These are phyloP conservation scores for Cucumis sativus DNA, from an alignment of 306 rosid species.

Conservation along the genomic window DNA sequence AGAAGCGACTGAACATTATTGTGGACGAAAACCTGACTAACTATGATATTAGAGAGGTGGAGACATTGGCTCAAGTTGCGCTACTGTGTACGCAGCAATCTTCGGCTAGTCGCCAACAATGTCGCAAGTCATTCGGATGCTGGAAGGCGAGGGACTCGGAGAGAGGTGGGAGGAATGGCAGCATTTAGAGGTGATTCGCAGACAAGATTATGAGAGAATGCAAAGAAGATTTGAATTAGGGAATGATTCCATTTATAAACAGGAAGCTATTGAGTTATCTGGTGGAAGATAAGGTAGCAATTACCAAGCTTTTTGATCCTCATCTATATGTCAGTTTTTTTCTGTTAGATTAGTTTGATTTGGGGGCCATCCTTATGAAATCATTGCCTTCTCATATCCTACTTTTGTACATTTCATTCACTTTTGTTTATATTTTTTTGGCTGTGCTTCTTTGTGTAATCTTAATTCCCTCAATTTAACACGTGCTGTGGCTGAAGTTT, in stretches of 20 bases:
- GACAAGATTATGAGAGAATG: constrained; percentile 78
- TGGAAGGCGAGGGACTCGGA: constrained; percentile 98
- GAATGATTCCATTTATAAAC: constrained; percentile 77
- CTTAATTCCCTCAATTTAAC: not conserved
- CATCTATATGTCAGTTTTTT: not conserved
- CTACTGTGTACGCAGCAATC: constrained; percentile 88
- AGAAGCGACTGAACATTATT: constrained; percentile 57
- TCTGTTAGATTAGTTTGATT: not conserved
- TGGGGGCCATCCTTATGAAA: not conserved
- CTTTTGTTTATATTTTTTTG: not conserved
- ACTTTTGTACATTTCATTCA: not conserved
- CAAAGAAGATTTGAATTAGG: constrained; percentile 98
- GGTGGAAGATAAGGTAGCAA: constrained; percentile 62
- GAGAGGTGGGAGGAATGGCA: constrained; percentile 99
- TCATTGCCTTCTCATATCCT: not conserved
- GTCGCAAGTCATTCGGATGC: constrained; percentile 96
- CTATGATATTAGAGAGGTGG: constrained; percentile 68
- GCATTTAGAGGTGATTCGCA: constrained; percentile 68
- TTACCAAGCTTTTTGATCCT: not conserved
- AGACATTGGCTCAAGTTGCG: constrained; percentile 88
- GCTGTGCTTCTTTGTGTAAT: not conserved
- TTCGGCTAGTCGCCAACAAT: constrained; percentile 88
- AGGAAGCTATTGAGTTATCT: constrained; percentile 85
- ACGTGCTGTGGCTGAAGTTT: not conserved
- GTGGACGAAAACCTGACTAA: constrained; percentile 64